These are phyloP conservation scores for Tranzscheliella williamsii DNA, from an alignment of 1,284 basidiomycete species.

Conservation along the genomic window DNA sequence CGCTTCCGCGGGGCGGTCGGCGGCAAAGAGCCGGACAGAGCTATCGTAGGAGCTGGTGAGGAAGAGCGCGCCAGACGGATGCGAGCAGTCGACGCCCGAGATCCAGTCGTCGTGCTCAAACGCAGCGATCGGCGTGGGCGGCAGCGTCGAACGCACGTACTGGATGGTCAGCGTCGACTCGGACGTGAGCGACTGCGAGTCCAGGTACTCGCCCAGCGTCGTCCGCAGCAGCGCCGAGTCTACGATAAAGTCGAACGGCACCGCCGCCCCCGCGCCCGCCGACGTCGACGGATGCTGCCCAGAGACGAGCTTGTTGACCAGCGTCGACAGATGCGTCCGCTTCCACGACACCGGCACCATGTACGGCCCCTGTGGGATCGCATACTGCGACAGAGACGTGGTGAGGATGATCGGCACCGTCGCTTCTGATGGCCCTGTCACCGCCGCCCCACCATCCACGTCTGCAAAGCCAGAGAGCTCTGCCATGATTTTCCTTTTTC, in stretches of 20 bases:
- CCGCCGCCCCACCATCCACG: no score
- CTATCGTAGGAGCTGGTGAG: constrained; percentile 61
- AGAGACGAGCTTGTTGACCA: constrained; percentile 88
- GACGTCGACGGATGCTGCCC: not conserved
- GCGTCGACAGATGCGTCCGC: constrained; percentile 93
- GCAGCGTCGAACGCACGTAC: constrained; percentile 88
- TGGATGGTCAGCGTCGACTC: constrained; percentile 90
- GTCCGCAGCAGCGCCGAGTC: constrained; percentile 74
- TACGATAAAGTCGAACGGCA: constrained; percentile 93
- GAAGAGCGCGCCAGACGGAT: constrained; percentile 19
- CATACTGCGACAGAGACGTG: constrained; percentile 65
- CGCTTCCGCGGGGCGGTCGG: constrained; percentile 22
- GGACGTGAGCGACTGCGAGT: constrained; percentile 69
- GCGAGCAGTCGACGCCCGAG: constrained; percentile 70
- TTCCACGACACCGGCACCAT: constrained; percentile 90
- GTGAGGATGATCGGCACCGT: constrained; percentile 44
- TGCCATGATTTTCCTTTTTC: no score
- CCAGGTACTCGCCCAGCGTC: constrained; percentile 77
- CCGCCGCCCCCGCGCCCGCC: constrained; percentile 62
- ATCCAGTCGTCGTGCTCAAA: constrained; percentile 94
- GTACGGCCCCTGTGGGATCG: constrained; percentile 86
- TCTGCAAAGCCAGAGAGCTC: no score
- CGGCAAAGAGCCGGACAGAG: constrained; percentile 49
- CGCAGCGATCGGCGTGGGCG: constrained; percentile 78
- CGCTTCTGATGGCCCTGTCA: no score